phyloP scores from a whole-genome alignment of 176 grass and related monocot genomes.

The Elymus sibiricus region DNA sequence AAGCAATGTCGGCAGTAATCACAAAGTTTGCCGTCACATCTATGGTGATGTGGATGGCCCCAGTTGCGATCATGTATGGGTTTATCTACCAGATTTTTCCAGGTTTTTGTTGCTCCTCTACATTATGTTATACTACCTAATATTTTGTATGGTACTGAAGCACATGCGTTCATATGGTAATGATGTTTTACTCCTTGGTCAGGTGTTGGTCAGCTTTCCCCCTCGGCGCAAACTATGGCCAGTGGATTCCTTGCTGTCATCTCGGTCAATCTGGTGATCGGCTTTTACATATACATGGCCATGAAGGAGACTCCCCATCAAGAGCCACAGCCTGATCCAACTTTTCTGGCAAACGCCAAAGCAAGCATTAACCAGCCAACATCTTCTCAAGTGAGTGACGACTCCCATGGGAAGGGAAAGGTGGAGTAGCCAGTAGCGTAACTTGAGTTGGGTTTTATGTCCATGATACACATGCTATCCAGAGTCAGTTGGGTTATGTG shows the following conservation, averaged over 20 bases:
- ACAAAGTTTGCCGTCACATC: conserved; percentile 76
- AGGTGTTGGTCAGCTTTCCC: conserved; percentile 63
- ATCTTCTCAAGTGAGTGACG: conserved; percentile 43
- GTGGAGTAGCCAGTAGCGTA: conserved; percentile 50
- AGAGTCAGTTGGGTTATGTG: neutral
- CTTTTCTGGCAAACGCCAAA: conserved; percentile 81
- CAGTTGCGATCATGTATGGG: conserved; percentile 68
- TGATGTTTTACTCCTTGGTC: neutral
- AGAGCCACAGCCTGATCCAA: conserved; percentile 78
- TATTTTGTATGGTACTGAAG: neutral
- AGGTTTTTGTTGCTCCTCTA: conserved; percentile 42
- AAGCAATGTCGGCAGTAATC: conserved; percentile 70
- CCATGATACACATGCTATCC: neutral
- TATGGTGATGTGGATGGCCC: conserved; percentile 83
- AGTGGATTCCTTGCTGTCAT: conserved; percentile 90
- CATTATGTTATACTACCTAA: neutral
- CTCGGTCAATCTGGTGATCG: conserved; percentile 81
- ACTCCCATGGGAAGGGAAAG: conserved; percentile 62
- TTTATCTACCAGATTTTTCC: conserved; percentile 79
- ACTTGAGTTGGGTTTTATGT: neutral
- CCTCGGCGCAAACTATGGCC: conserved; percentile 58
- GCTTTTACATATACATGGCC: conserved; percentile 81
- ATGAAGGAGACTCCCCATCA: conserved; percentile 59
- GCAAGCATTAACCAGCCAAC: conserved; percentile 66
- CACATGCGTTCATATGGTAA: neutral